phyloP scores from a whole-genome alignment of 176 grass and related monocot species.

The Carex littledalei region DNA sequence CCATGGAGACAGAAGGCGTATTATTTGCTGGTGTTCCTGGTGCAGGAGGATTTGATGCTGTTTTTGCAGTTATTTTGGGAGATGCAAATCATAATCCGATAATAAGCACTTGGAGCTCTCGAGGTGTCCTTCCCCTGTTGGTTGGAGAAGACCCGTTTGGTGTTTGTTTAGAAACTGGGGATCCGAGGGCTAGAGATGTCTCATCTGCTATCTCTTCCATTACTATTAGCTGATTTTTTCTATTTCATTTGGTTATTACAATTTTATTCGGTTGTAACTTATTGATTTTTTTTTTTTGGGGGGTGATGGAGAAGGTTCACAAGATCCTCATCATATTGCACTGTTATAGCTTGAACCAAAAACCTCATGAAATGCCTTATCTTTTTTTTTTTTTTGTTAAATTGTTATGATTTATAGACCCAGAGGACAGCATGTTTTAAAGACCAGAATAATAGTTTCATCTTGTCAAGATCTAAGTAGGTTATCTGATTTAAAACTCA shows the following conservation, averaged over 20 bases:
- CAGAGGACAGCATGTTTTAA: background rate
- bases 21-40: conserved; percentile 87
- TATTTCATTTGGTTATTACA: conserved; percentile 10
- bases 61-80: conserved; percentile 76
- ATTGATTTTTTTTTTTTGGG: background rate
- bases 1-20: conserved; percentile 81
- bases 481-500: background rate
- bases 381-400: background rate
- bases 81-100: conserved; percentile 50
- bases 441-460: background rate
- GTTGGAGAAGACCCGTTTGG: conserved; percentile 68
- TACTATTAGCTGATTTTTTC: conserved; percentile 40
- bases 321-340: no score
- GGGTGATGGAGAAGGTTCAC: background rate
- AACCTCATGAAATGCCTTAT: background rate
- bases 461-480: background rate
- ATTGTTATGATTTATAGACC: background rate
- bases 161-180: conserved; percentile 74
- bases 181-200: conserved; percentile 80
- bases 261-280: background rate
- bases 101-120: conserved; percentile 54
- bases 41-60: conserved; percentile 83
- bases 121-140: conserved; percentile 65
- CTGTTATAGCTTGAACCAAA: no score
- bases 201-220: conserved; percentile 68